Evolutionary conservation across 2,329 filamentous ascomycete species (phyloP), one percentile per base, ranked within the genome.

Genomic region (Fusarium citri): DNA sequence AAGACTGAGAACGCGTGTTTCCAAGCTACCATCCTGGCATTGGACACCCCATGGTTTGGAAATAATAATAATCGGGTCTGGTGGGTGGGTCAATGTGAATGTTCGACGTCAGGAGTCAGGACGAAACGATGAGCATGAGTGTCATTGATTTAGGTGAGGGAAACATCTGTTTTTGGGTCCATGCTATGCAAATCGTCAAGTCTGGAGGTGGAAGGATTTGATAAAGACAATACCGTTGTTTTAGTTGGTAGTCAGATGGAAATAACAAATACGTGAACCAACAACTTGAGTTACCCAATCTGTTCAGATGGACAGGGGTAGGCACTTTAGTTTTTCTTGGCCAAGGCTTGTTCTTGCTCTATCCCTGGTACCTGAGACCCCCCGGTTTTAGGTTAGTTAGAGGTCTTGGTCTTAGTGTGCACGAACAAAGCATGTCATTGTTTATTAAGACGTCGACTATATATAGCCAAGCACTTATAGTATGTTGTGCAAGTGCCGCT

Each of bases 61-160:
- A 67, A 69, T 64, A 71, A 69, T 62, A 67, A 69, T 64, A 71
- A 69, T 62, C 70, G 67, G 67, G 63, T 34, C 54, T 59, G 53
- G 46, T 34, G 62, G 46, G 63, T 66, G 63, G 63, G 62, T 66
- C 47, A 23, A 46, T 25, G 23, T 40, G 42, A 18, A 37, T 49
- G 45, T 14, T 43, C 37, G 34, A 40, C 41, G 41, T 47, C 41
- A 25, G 30, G 47, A 43, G 42, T 64, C 58, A 59, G 25, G 34
- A 28, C 43, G 48, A 59, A 22, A 59, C n/a, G 41, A 53, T n/a
- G 55, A 37, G 26, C 26, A 55, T 54, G 18, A 26, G n/a, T 28
- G 54, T 20, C 22, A 20, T 28, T n/a, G 23, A 28, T 25, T 20
- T 37, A 8, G 14, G 23, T 20, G 10, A 26, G 31, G 34, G 34